Evolutionary conservation across 148 eudicot species (phyloP), one percentile per base, ranked within the genome.

Genomic region (Diospyros lotus): DNA sequence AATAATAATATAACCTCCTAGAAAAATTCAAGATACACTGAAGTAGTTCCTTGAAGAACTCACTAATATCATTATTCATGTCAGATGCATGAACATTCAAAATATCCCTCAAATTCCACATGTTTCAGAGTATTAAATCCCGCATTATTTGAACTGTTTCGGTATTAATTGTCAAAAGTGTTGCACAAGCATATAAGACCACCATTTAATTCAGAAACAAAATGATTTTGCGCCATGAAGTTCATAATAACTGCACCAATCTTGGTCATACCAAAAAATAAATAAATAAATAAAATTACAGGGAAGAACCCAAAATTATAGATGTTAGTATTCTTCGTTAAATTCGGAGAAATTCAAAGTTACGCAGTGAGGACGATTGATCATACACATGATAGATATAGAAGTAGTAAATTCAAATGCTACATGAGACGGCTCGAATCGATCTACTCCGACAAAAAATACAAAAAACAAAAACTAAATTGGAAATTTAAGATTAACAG

Each of bases 391-490:
- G 38, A 48, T 62, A 44, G 58, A 54, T 28, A 59, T 39, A 18
- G 50, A 62, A 18, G n/a, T 58, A 73, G 13, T 73, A 43, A 13
- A 44, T 51, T 4, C 55, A 62, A 39, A 73, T 73, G 68, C 68
- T 14, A 48, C 17, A 14, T 1, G 15, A 51, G 50, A 5, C 5
- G 3, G 10, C 12, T 3, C 18, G 46, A 58, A 58, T 39, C 18
- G 42, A 50, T 28, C 28, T 28, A 28, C 28, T 28, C 28, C 28
- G 28, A 28, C 28, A 0, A 73, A 48, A 73, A 48, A 42, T 48
- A 58, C 68, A 48, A 9, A 39, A 15, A 7, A 60, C 14, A 59
- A 43, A 68, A 41, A 51, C 53, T 9, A 12, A 9, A 40, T 17
- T 54, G 6, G 41, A 50, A n/a, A 48, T 50, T 9, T 11, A 11